These are phyloP conservation scores for Lactarius evosmus DNA, from an alignment of 768 basidiomycete genomes.

Conservation along the genomic window DNA sequence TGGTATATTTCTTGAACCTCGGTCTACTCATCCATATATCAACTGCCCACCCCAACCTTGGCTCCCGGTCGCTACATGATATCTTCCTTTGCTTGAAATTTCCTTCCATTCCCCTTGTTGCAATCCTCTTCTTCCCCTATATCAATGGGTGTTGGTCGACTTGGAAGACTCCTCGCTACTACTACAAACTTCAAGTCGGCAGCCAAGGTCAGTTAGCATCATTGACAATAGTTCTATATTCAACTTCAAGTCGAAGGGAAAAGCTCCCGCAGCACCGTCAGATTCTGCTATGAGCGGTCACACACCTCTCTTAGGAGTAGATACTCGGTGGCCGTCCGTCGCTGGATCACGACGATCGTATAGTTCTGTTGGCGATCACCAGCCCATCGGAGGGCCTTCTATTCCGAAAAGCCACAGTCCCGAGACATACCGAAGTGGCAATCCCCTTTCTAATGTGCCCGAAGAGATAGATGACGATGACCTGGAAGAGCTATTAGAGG, in stretches of 20 bases:
- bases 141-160: conserved; percentile 7
- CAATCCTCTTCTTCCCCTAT: neutral
- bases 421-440: conserved; percentile 18
- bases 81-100: conserved; percentile 1
- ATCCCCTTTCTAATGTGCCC: conserved; percentile 20
- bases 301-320: conserved; percentile 13
- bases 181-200: neutral
- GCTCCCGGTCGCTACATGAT: conserved; percentile 6
- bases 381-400: neutral
- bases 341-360: conserved; percentile 19
- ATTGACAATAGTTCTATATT: neutral
- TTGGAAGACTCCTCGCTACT: conserved; percentile 15
- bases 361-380: conserved; percentile 13
- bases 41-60: neutral
- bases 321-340: conserved; percentile 5
- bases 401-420: conserved; percentile 6
- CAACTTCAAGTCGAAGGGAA: conserved; percentile 21
- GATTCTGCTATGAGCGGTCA: conserved; percentile 5
- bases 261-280: conserved; percentile 11
- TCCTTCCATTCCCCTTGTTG: neutral
- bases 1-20: too few species aligned
- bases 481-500: conserved; percentile 22
- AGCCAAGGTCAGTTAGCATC: conserved; percentile 12
- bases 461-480: conserved; percentile 24
- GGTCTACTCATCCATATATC: neutral